Evolutionary conservation across 148 eudicot species (phyloP).

Genomic region (Hydrangea macrophylla): DNA sequence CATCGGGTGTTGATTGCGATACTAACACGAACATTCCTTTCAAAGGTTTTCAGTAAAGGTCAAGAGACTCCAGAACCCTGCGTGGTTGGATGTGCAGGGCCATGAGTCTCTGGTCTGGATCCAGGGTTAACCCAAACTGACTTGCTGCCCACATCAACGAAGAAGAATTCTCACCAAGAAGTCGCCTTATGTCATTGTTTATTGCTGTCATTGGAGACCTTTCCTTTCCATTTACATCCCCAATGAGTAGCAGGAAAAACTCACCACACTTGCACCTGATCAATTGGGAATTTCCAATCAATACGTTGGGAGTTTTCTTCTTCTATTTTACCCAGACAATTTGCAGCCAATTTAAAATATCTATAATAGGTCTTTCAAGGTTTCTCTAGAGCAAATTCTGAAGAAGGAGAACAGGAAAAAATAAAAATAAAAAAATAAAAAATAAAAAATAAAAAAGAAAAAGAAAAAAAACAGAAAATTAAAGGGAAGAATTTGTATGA

Average conservation of each 20-base stretch:
- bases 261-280: conserved; percentile 90
- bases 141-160: conserved; percentile 97
- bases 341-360: not conserved
- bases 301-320: not conserved
- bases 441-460: too few relatives aligned
- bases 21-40: too few relatives aligned
- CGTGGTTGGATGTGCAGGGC: conserved; percentile 94
- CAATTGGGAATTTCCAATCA: not conserved
- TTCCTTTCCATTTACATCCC: conserved; percentile 83
- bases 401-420: too few relatives aligned
- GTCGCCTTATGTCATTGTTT: conserved; percentile 72
- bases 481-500: not conserved
- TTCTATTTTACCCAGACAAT: not conserved
- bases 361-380: not conserved
- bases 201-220: conserved; percentile 66
- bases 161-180: conserved; percentile 88
- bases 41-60: conserved; percentile 62
- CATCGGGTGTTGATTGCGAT: too few relatives aligned
- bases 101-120: conserved; percentile 79
- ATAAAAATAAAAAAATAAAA: too few relatives aligned
- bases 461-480: too few relatives aligned
- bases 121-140: conserved; percentile 92
- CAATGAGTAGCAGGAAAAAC: conserved; percentile 83
- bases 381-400: not conserved
- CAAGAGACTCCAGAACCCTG: conserved; percentile 87